These are phyloP conservation scores for Kwoniella botswanensis DNA, from an alignment of 768 basidiomycete species.

Conservation along the genomic window DNA sequence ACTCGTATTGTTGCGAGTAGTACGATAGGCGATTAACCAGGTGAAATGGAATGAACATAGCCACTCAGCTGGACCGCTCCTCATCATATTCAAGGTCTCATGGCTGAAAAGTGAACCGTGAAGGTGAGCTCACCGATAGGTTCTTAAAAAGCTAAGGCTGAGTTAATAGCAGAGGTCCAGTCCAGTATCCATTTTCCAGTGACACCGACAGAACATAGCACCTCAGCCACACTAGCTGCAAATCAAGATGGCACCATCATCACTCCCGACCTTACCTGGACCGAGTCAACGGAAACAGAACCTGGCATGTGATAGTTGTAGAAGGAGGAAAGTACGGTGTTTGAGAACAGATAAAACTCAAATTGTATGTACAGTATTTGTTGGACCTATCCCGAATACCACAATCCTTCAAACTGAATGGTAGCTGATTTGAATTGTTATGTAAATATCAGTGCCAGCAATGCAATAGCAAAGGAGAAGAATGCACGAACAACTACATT, in stretches of 20 bases:
- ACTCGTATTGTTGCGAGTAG: neutral
- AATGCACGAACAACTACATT: constrained; percentile 45
- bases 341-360: constrained; percentile 28
- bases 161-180: no score
- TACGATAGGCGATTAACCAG: neutral
- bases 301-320: constrained; percentile 88
- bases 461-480: constrained; percentile 31
- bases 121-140: no score
- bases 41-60: no score
- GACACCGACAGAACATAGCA: neutral
- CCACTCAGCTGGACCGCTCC: no score
- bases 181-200: no score
- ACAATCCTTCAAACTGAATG: neutral
- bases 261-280: constrained; percentile 5
- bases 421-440: neutral
- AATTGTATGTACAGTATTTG: constrained; percentile 24
- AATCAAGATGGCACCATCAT: constrained; percentile 6
- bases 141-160: no score
- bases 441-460: constrained; percentile 35
- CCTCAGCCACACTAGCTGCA: neutral
- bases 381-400: neutral
- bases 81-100: no score
- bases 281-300: constrained; percentile 72
- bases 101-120: no score
- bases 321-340: constrained; percentile 49